Evolutionary conservation across 306 rosid species (phyloP), one percentile per base, ranked within the genome.

Genomic region (Cucumis melo): DNA sequence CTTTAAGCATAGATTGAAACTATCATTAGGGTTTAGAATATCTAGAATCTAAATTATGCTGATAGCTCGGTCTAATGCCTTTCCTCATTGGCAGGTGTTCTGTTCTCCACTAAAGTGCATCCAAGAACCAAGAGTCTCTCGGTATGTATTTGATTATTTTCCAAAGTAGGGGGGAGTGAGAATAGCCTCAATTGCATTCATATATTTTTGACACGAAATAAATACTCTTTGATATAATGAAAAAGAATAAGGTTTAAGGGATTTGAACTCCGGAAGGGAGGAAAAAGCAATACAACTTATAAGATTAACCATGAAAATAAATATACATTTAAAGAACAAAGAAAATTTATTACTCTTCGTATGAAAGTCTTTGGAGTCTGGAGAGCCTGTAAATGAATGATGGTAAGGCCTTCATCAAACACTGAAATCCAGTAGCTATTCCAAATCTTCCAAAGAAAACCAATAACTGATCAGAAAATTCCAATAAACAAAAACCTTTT

Each of bases 71-170:
- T 84, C 59, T 70, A 16, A 74, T 54, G 19, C 48, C 74, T 85
- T 85, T 46, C 73, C 81, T 72, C 64, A 81, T 80, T 68, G 78
- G 73, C 76, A 95, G 99, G 99, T 36, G 91, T 95, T 84, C 85
- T 95, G 82, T 92, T 95, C 88, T 92, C 99, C 78, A 82, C 97
- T 55, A 95, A 95, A 84, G 87, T 81, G 77, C 99, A 95, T 89
- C 92, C 93, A 57, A 86, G 97, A 79, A 95, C 93, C 80, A 95
- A 95, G 84, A 96, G 87, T 77, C 98, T 95, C 84, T 86, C 86
- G 88, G 99, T 90, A 87, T 54, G 93, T 87, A 20, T 85, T 77
- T 76, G 74, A 72, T 77, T 80, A 38, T 82, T 24, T 78, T 44
- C 4, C 55, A 61, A 20, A 67, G 58, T 54, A n/a, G 59, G 73